A percentile compares a stretch with the other conserved stretches of the same genome.
phyloP scores from a whole-genome alignment of 768 basidiomycete species.

The Kwoniella newhampshirensis region DNA sequence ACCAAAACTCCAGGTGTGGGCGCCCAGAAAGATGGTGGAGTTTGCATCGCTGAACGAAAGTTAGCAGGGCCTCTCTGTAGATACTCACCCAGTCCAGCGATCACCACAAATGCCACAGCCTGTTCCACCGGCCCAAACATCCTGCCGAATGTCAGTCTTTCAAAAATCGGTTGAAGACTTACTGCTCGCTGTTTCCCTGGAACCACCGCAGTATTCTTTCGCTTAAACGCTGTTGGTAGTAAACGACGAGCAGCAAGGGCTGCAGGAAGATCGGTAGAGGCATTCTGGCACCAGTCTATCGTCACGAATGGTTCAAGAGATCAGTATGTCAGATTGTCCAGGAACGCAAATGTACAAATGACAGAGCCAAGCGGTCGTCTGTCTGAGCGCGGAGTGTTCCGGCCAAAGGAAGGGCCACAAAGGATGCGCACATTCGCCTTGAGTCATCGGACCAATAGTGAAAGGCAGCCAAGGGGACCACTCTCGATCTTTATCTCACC shows the following conservation, averaged over 20 bases:
- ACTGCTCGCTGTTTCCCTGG: slow-evolving; percentile 18
- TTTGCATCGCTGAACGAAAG: slow-evolving; percentile 16
- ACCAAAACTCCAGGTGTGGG: background rate
- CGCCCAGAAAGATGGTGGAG: slow-evolving; percentile 10
- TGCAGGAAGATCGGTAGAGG: slow-evolving; percentile 36
- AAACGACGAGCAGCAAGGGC: slow-evolving; percentile 27
- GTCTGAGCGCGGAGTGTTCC: too few species aligned
- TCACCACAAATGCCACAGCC: slow-evolving; percentile 28
- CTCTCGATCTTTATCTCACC: too few species aligned
- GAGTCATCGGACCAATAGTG: too few species aligned
- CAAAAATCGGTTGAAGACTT: background rate
- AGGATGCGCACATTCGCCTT: too few species aligned
- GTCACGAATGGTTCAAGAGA: too few species aligned
- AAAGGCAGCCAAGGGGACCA: background rate
- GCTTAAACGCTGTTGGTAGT: slow-evolving; percentile 20
- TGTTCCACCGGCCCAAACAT: slow-evolving; percentile 46
- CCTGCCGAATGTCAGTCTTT: slow-evolving; percentile 14
- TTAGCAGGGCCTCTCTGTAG: background rate
- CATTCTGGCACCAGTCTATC: too few species aligned
- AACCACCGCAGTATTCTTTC: slow-evolving; percentile 15
- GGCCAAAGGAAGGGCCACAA: too few species aligned
- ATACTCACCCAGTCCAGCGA: slow-evolving; percentile 34
- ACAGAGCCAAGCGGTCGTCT: too few species aligned
- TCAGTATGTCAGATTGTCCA: too few species aligned
- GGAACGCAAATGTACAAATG: too few species aligned